phyloP scores from a whole-genome alignment of 495 filamentous ascomycete genomes.

The Tetracladium setigerum region DNA sequence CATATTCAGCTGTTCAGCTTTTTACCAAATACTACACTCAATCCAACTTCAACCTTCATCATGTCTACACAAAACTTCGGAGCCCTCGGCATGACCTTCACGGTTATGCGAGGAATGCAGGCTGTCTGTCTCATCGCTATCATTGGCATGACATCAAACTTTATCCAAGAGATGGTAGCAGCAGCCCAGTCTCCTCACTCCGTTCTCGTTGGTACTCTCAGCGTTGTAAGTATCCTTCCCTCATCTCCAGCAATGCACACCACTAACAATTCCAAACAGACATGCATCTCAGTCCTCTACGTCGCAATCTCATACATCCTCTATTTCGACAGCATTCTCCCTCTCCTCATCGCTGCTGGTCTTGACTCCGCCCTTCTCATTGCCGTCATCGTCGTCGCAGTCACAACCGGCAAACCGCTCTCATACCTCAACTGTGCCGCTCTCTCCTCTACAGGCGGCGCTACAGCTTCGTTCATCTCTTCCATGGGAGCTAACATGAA shows the following conservation, averaged over 20 bases:
- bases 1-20: background rate
- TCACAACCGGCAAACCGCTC: constrained; percentile 73
- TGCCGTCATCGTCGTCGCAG: constrained; percentile 61
- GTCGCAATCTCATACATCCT: constrained; percentile 66
- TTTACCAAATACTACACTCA: no score
- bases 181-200: constrained; percentile 54
- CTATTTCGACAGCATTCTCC: constrained; percentile 67
- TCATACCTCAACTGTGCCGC: constrained; percentile 65
- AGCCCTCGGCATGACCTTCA: constrained; percentile 73
- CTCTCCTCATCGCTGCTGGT: constrained; percentile 57
- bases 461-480: constrained; percentile 26
- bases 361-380: constrained; percentile 62
- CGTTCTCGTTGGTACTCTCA: constrained; percentile 70
- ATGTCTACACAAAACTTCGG: constrained; percentile 43
- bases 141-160: constrained; percentile 75
- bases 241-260: background rate
- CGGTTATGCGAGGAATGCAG: constrained; percentile 63
- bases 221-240: constrained; percentile 54
- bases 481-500: constrained; percentile 32
- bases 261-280: constrained; percentile 34
- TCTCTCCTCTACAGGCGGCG: constrained; percentile 24
- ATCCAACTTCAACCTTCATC: constrained; percentile 3
- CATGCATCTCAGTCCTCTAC: constrained; percentile 71
- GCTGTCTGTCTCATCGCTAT: constrained; percentile 64
- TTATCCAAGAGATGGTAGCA: constrained; percentile 70